These are phyloP conservation scores for Meyerozyma smithsonii DNA, from an alignment of 1,139 yeast species.

Conservation along the genomic window DNA sequence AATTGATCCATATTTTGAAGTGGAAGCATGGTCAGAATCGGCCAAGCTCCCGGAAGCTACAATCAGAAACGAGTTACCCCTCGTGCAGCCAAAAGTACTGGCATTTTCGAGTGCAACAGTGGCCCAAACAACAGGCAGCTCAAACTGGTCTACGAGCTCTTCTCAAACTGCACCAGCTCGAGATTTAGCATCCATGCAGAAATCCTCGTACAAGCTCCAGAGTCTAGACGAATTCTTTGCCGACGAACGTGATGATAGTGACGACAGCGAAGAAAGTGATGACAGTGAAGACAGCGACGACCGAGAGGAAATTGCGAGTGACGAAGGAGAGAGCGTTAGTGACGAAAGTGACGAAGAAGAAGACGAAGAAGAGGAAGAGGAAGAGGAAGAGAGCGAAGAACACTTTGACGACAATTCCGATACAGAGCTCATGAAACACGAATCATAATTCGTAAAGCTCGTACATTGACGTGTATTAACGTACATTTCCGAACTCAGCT, in stretches of 20 bases:
- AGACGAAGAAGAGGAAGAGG: not conserved
- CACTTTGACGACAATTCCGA: not conserved
- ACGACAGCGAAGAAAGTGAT: conserved; percentile 6
- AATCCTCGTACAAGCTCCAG: conserved; percentile 53
- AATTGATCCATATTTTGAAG: conserved; percentile 19
- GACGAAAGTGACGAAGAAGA: conserved; percentile 14
- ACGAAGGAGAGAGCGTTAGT: conserved; percentile 18
- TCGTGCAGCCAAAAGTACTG: conserved; percentile 13
- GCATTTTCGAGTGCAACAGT: conserved; percentile 6
- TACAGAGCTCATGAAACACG: not conserved
- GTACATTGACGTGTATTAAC: not conserved
- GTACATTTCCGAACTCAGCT: too few relatives aligned
- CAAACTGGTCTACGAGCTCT: conserved; percentile 6
- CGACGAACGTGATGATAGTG: conserved; percentile 14
- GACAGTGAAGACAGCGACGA: conserved; percentile 8
- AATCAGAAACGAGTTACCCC: conserved; percentile 31
- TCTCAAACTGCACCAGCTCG: conserved; percentile 4
- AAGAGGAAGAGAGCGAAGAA: not conserved
- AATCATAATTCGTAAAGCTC: not conserved
- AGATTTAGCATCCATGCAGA: conserved; percentile 7
- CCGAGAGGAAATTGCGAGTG: too few relatives aligned
- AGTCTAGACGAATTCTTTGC: conserved; percentile 85
- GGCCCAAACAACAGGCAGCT: conserved; percentile 4
- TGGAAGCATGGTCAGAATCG: conserved; percentile 33
- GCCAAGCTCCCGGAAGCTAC: conserved; percentile 27